Percentiles rank a stretch among this genome's conserved stretches.
Evolutionary conservation across 164 flowering plant genomes (phyloP).

Genomic region (Nelumbo lutea): DNA sequence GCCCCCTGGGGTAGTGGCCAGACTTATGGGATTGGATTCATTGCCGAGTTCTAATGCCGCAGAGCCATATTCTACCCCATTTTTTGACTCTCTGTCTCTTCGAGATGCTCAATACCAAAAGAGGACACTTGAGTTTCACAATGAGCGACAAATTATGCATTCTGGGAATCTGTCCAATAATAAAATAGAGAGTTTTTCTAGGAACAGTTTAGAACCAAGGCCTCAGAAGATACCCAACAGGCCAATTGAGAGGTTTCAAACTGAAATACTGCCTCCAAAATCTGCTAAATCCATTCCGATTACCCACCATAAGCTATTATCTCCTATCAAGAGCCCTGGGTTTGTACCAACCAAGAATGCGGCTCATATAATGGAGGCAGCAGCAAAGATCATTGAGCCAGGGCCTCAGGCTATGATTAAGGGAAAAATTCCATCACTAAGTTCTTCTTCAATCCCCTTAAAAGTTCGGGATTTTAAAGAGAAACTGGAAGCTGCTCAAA

Average conservation of each 20-base stretch:
- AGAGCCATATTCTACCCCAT: conserved; percentile 58
- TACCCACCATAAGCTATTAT: conserved; percentile 74
- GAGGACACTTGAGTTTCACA: conserved; percentile 32
- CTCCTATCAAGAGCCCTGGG: conserved; percentile 74
- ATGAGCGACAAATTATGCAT: conserved; percentile 29
- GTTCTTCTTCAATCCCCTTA: conserved; percentile 36
- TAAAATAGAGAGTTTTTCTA: conserved; percentile 25
- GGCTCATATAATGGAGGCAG: conserved; percentile 85
- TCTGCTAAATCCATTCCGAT: conserved; percentile 67
- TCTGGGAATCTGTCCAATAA: conserved; percentile 26
- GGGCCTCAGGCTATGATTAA: conserved; percentile 36
- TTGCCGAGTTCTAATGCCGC: conserved; percentile 50
- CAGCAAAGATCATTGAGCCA: conserved; percentile 70
- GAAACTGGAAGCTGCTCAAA: conserved; percentile 37
- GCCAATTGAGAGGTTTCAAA: conserved; percentile 72
- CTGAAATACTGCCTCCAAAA: conserved; percentile 73
- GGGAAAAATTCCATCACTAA: conserved; percentile 28
- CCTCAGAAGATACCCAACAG: conserved; percentile 37
- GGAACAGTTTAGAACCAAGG: conserved; percentile 33
- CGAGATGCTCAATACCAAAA: conserved; percentile 31
- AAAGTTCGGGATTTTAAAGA: conserved; percentile 48
- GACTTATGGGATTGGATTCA: conserved; percentile 95
- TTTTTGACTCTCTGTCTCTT: conserved; percentile 51
- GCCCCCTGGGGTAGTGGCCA: conserved; percentile 87
- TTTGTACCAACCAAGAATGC: conserved; percentile 55